Evolutionary conservation across 2,329 filamentous ascomycete species (phyloP), one percentile per base, ranked within the genome.

Genomic region (Fusarium caatingaense): DNA sequence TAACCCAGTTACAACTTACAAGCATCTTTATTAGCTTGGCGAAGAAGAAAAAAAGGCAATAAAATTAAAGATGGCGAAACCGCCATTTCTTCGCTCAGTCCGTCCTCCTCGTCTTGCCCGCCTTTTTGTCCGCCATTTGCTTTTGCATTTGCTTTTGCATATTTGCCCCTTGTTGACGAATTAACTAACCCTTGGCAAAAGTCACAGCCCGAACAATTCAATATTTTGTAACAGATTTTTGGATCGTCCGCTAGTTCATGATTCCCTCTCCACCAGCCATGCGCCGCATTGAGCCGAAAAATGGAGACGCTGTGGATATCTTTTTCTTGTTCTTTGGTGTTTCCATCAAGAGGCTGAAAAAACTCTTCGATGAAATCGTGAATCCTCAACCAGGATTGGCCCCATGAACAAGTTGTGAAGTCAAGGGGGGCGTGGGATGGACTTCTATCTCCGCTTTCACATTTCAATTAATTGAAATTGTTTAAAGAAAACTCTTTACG

Each of bases 371-470:
- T 21, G 54, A 49, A 69, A 47, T 46, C 53, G 37, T 44, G 68
- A 68, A 42, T 41, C 23, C 37, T 40, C 37, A 64, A 48, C 72
- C 54, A 55, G 67, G 69, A 66, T 74, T 59, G 18, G 60, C 64
- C 21, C 47, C 71, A 67, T 23, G 23, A n/a, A 12, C 6, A 27
- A 27, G 18, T 51, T 20, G 18, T 34, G 13, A 51, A n/a, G 44
- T 34, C 18, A 51, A 46, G 44, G 32, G 34, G 41, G 49, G 49
- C 49, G 49, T 51, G 49, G 21, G 27, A 21, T 50, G 64, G 55
- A 21, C 42, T 41, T 21, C 65, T 51, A 51, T 27, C 49, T 71
- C 67, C 64, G 63, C 69, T 68, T 40, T 57, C 56, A 49, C 50
- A 30, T 59, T 59, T 51, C 30, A 57, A 48, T 30, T 48, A 44